These are phyloP conservation scores for Syncephalis plumigaleata DNA, from an alignment of 371 early-diverging fungal species.

Conservation along the genomic window DNA sequence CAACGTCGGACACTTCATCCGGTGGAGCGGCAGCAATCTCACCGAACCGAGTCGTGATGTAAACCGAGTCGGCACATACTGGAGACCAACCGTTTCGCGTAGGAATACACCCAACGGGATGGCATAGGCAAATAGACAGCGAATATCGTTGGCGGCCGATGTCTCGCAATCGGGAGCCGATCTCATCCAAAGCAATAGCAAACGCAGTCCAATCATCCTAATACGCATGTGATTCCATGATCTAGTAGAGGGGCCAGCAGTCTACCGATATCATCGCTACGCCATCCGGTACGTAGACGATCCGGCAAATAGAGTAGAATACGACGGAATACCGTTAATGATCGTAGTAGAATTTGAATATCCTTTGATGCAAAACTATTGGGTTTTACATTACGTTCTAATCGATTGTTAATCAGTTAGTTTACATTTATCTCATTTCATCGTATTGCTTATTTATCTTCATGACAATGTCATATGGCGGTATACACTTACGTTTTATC, in stretches of 20 bases:
- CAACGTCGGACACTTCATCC: no score
- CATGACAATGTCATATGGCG: not conserved
- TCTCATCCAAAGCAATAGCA: constrained; percentile 50
- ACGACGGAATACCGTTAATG: constrained; percentile 38
- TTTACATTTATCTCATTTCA: not conserved
- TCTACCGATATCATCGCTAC: constrained; percentile 35
- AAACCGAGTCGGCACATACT: no score
- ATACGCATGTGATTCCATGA: constrained; percentile 43
- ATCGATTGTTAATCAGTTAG: no score
- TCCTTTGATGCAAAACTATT: constrained; percentile 42
- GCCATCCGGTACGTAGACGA: constrained; percentile 55
- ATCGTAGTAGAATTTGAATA: constrained; percentile 38
- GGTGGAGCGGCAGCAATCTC: no score
- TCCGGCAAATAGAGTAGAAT: constrained; percentile 48
- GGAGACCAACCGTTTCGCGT: not conserved
- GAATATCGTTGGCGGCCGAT: not conserved
- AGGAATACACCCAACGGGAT: not conserved
- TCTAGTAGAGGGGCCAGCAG: constrained; percentile 20
- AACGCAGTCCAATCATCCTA: constrained; percentile 51
- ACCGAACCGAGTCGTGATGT: no score
- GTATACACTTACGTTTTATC: not conserved
- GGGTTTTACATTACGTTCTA: constrained; percentile 19
- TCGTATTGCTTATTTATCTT: not conserved
- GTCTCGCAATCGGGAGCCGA: constrained; percentile 6
- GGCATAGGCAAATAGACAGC: not conserved